phyloP scores from a whole-genome alignment of 2,329 filamentous ascomycete genomes.

The Apiospora saccharicola region DNA sequence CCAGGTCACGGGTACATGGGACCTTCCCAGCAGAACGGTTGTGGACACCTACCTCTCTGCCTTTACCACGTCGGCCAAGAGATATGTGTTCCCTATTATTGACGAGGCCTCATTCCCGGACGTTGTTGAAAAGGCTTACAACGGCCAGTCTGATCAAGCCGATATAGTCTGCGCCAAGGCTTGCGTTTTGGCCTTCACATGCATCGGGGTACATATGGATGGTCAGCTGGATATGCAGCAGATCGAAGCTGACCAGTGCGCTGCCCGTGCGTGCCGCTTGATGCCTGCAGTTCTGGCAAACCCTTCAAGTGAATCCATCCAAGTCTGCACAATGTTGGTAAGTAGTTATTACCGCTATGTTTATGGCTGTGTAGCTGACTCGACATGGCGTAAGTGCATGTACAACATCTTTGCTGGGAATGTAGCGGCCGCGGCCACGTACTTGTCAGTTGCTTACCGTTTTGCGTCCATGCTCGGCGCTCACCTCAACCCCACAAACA shows the following conservation, averaged over 20 bases:
- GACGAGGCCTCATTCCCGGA: slow-evolving; percentile 54
- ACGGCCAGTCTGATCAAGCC: slow-evolving; percentile 18
- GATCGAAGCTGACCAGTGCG: slow-evolving; percentile 51
- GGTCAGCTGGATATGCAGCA: slow-evolving; percentile 25
- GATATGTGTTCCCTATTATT: slow-evolving; percentile 56
- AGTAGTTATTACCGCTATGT: slow-evolving; percentile 31
- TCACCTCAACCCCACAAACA: slow-evolving; percentile 43
- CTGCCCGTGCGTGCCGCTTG: slow-evolving; percentile 50
- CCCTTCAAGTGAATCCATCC: slow-evolving; percentile 51
- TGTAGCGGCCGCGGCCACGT: slow-evolving; percentile 53
- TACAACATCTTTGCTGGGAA: slow-evolving; percentile 55
- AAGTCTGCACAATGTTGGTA: slow-evolving; percentile 58
- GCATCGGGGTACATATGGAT: slow-evolving; percentile 42
- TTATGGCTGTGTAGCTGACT: neutral
- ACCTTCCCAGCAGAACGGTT: slow-evolving; percentile 47
- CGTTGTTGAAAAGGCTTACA: slow-evolving; percentile 55
- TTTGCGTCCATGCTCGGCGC: slow-evolving; percentile 58
- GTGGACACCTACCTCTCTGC: slow-evolving; percentile 41
- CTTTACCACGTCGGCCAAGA: slow-evolving; percentile 45
- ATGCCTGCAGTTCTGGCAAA: slow-evolving; percentile 50
- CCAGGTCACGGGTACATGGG: slow-evolving; percentile 33
- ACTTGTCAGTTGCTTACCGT: slow-evolving; percentile 54
- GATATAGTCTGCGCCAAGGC: slow-evolving; percentile 47
- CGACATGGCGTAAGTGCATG: slow-evolving; percentile 41
- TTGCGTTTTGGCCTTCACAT: slow-evolving; percentile 58